phyloP scores from a whole-genome alignment of 2,329 filamentous ascomycete species.

The Lithohypha guttulata region DNA sequence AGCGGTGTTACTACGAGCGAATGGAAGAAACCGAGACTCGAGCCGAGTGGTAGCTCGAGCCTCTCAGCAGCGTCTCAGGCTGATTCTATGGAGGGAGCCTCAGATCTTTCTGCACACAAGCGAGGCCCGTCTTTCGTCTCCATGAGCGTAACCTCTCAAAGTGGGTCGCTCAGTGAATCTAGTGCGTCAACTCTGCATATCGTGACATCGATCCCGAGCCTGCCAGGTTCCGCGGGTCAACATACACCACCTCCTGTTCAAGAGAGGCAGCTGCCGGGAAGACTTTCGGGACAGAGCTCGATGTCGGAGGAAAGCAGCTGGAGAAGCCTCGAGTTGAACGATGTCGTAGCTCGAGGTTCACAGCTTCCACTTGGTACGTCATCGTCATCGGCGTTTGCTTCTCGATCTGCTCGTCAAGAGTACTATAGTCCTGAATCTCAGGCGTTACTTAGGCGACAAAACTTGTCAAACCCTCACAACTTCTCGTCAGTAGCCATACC shows the following conservation, averaged over 20 bases:
- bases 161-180: not conserved
- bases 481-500: not conserved
- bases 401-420: constrained; percentile 3
- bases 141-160: constrained; percentile 13
- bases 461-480: not conserved
- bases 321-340: constrained; percentile 15
- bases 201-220: not conserved
- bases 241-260: not conserved
- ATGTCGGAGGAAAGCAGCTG: constrained; percentile 19
- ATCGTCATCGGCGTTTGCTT: constrained; percentile 7
- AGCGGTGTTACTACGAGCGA: constrained; percentile 24
- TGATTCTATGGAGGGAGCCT: not conserved
- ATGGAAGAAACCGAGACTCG: constrained; percentile 35
- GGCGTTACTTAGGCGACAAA: not conserved
- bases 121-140: constrained; percentile 19
- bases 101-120: constrained; percentile 11
- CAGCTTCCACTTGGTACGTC: constrained; percentile 15
- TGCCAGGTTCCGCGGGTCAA: not conserved
- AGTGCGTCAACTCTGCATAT: not conserved
- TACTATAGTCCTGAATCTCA: not conserved
- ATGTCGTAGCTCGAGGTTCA: constrained; percentile 15
- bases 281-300: constrained; percentile 17
- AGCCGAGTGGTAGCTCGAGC: constrained; percentile 27
- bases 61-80: constrained; percentile 9
- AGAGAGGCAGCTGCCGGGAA: constrained; percentile 2